Evolutionary conservation across 495 filamentous ascomycete species (phyloP), one percentile per base, ranked within the genome.

Genomic region (Lentithecium fluviatile): DNA sequence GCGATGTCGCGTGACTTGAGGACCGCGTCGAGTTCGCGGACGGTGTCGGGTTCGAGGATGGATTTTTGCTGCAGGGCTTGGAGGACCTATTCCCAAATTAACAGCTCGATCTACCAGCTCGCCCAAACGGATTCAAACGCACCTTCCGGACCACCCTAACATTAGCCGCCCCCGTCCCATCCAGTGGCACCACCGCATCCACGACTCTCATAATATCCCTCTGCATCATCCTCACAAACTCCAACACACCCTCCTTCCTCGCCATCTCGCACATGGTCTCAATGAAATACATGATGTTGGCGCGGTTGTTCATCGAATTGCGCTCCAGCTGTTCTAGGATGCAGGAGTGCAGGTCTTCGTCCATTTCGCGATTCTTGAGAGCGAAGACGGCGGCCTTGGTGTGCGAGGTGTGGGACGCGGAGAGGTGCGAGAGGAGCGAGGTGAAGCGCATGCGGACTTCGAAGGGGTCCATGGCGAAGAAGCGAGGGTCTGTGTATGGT

Each of bases 271-370:
- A 90, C 54, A 99, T 86, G 61, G 91, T 87, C 71, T 97, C 93
- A 70, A 97, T 85, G 78, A 99, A 97, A 76, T 94, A 97, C 88
- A 99, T 93, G 73, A 99, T 96, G 69, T 99, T 99, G 29, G 95
- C 95, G 45, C 93, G 80, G 46, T 85, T 96, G 76, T 99, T 99
- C 87, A 97, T 95, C 62, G 86, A 90, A 67, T 88, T 95, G 66
- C 82, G 78, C 70, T 97, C 94, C 2, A 99, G 80, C 74, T 97
- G 91, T 75, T 99, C 94, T 26, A 99, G 69, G 58, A 99, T 97
- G 71, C 95, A 97, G 2, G 88, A 95, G 72, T 97, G 94, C 62
- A 99, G 77, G 74, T 99, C 94, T 75, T 99, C 94, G 71, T 91
- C 90, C 82, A 92, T 85, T 67, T 97, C 93, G 57, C 85, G 80